Percentiles rank a stretch among this genome's conserved stretches.
These are phyloP conservation scores for Corniculantispora saksenae DNA, from an alignment of 2,329 filamentous ascomycete species.

Conservation along the genomic window DNA sequence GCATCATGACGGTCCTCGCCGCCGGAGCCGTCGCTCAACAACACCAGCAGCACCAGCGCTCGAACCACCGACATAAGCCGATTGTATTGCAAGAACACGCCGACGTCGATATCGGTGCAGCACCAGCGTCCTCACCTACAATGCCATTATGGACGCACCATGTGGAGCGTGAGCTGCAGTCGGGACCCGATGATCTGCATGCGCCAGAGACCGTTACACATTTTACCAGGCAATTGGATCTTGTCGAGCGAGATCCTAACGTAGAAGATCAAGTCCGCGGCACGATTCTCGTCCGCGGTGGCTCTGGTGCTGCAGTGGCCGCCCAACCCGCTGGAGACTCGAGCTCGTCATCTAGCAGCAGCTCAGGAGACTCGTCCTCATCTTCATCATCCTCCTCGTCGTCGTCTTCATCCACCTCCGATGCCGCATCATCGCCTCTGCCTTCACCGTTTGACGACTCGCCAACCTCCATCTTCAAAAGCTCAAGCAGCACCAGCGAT, in stretches of 20 bases:
- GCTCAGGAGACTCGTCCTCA: not conserved
- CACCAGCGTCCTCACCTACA: slow-evolving; percentile 7
- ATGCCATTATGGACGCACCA: slow-evolving; percentile 12
- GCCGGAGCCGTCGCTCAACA: not conserved
- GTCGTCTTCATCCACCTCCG: slow-evolving; percentile 27
- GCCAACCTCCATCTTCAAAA: slow-evolving; percentile 62
- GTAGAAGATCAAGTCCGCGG: not conserved
- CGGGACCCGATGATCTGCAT: not conserved
- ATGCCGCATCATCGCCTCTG: slow-evolving; percentile 41
- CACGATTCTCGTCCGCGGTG: not conserved
- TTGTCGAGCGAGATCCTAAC: slow-evolving; percentile 2
- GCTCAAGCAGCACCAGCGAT: slow-evolving; percentile 42
- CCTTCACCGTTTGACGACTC: slow-evolving; percentile 69
- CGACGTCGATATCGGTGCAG: not conserved
- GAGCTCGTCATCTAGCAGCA: not conserved
- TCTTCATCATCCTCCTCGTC: slow-evolving; percentile 5
- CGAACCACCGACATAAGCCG: not conserved
- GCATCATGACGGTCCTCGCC: not conserved
- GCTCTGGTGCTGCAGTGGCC: not conserved
- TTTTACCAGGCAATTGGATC: slow-evolving; percentile 14
- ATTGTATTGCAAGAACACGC: not conserved
- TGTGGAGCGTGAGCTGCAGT: not conserved
- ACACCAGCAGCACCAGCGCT: not conserved
- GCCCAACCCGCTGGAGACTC: not conserved
- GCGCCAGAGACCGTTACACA: slow-evolving; percentile 7